Percentiles rank a stretch among this genome's conserved stretches.
These are phyloP conservation scores for Simplicillium sp. DNA, from an alignment of 2,329 filamentous ascomycete species.

Conservation along the genomic window DNA sequence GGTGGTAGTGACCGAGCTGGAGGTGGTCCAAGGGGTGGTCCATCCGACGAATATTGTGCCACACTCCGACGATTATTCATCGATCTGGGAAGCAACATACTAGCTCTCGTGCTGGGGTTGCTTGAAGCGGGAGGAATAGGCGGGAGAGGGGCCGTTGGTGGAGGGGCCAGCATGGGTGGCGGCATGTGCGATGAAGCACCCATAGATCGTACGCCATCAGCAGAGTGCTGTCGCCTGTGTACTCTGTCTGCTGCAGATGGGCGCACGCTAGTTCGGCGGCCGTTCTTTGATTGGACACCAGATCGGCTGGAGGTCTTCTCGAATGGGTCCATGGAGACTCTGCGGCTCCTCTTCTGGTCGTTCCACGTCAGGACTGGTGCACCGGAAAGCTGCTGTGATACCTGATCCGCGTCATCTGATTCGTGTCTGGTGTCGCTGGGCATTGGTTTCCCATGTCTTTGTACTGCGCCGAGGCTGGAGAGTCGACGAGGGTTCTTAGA, in stretches of 20 bases:
- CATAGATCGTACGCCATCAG: slow-evolving; percentile 13
- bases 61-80: slow-evolving; percentile 35
- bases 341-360: neutral
- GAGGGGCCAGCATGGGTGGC: slow-evolving; percentile 14
- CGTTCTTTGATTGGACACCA: neutral
- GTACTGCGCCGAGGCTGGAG: too few species aligned
- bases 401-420: neutral
- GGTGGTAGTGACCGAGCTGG: slow-evolving; percentile 46
- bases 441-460: slow-evolving; percentile 1
- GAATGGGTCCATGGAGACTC: neutral
- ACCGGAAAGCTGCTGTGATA: neutral
- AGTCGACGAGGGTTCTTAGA: too few species aligned
- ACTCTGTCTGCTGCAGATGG: slow-evolving; percentile 1
- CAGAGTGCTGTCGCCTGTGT: slow-evolving; percentile 12
- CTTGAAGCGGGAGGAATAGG: slow-evolving; percentile 15
- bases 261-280: neutral
- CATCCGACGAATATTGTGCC: slow-evolving; percentile 35
- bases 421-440: neutral
- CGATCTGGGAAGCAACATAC: slow-evolving; percentile 12
- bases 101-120: slow-evolving; percentile 3
- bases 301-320: neutral
- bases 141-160: slow-evolving; percentile 18
- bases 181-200: neutral
- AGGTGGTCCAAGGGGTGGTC: slow-evolving; percentile 44
- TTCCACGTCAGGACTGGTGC: slow-evolving; percentile 2